Evolutionary conservation across 768 basidiomycete species (phyloP), one percentile per base, ranked within the genome.

Genomic region (Amanita muscaria): DNA sequence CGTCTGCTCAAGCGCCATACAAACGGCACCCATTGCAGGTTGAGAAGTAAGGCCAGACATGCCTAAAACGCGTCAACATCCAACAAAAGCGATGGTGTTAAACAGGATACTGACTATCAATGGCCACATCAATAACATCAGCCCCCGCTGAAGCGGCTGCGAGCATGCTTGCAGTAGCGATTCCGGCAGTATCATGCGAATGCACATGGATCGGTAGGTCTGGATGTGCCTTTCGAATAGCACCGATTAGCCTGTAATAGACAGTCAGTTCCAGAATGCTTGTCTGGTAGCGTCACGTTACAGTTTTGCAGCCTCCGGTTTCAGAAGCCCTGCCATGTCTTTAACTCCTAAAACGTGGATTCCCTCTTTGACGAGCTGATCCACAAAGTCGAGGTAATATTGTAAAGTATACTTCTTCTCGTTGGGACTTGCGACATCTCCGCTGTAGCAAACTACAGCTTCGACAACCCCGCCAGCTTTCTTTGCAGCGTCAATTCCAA

Each of bases 401-500:
- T 94, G 70, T 33, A 99, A 73, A 12, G 93, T 98, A 69, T 99
- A 99, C 67, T 99, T 99, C 49, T 76, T 90, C 68, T 93, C 90
- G 65, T 85, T 92, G 43, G 89, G 83, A 67, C 78, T 88, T 30
- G 92, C 93, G 38, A 96, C 86, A 60, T 99, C 96, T 49, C 96
- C 96, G 53, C 88, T 93, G 74, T 99, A 99, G 71, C 96, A 99
- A 53, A 94, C 88, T 47, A 89, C 90, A 33, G 89, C 96, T 64
- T 99, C 96, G 49, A 85, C 83, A 40, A 99, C 96, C 73, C 96
- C 96, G 47, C 96, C 96, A 24, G 96, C 96, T 65, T 96, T 96
- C 80, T 98, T 99, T 48, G 96, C 96, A 31, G 96, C 96, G 59
- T 99, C 96, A 55, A 99, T 98, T 60, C 96, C 96, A 54, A 99